A percentile compares a stretch with the other conserved stretches of the same genome.
Conservation (phyloP, 176 grass and related monocot genomes). For the Ampelocalamus luodianensis region DNA sequence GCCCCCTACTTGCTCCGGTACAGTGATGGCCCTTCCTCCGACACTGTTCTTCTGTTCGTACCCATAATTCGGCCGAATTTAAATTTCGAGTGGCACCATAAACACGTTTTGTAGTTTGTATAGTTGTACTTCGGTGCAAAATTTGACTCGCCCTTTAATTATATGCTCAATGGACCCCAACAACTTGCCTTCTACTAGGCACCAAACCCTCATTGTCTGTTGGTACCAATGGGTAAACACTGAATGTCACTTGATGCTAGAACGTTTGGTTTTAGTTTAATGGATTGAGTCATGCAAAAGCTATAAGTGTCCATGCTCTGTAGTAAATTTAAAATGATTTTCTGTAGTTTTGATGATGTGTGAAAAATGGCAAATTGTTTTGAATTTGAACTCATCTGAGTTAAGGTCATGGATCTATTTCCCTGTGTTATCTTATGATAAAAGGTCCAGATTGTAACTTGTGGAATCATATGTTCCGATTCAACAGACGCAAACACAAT, state of each 20-base stretch:
- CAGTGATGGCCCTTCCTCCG: not conserved
- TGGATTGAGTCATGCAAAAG: too few relatives aligned
- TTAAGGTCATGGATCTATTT: too few relatives aligned
- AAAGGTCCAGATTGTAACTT: too few relatives aligned
- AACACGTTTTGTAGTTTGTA: not conserved
- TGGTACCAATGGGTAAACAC: not conserved
- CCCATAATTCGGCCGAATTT: slow-evolving; percentile 4
- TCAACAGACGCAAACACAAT: not conserved
- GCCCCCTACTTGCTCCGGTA: slow-evolving; percentile 74
- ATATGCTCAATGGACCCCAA: not conserved
- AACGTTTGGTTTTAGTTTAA: too few relatives aligned
- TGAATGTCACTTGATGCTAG: too few relatives aligned
- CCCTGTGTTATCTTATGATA: too few relatives aligned
- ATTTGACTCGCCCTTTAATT: slow-evolving; percentile 17
- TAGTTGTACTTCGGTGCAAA: not conserved
- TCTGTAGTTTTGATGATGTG: too few relatives aligned
- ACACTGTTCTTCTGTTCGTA: not conserved
- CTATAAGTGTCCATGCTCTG: too few relatives aligned
- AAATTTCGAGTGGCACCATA: not conserved
- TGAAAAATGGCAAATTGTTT: too few relatives aligned
- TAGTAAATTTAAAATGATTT: too few relatives aligned
- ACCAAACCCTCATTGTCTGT: not conserved
- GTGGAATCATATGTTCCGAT: too few relatives aligned
- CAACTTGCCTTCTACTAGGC: not conserved
- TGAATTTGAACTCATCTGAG: too few relatives aligned